phyloP scores from a whole-genome alignment of 2,329 filamentous ascomycete species.

The Xylaria sp. region DNA sequence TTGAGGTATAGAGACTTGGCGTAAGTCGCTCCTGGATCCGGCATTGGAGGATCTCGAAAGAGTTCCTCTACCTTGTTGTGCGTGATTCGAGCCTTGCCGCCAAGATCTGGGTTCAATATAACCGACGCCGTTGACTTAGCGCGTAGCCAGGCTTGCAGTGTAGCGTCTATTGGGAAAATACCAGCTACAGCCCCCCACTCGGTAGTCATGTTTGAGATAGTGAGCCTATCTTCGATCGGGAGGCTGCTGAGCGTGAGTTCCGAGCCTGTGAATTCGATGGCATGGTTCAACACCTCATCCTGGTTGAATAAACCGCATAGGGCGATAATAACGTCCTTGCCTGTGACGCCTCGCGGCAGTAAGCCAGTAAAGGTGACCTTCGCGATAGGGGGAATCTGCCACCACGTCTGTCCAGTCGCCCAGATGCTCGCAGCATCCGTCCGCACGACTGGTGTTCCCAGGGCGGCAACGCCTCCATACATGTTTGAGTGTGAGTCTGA shows the following conservation, averaged over 20 bases:
- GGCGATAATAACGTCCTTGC: slow-evolving; percentile 93
- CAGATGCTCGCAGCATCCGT: slow-evolving; percentile 89
- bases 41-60: too few relatives aligned
- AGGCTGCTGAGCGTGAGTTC: slow-evolving; percentile 80
- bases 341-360: slow-evolving; percentile 82
- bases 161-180: slow-evolving; percentile 82
- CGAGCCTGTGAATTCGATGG: slow-evolving; percentile 86
- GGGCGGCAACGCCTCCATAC: neutral
- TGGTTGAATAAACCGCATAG: slow-evolving; percentile 83
- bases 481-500: slow-evolving; percentile 59
- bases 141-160: slow-evolving; percentile 59
- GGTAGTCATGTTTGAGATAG: slow-evolving; percentile 83
- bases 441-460: slow-evolving; percentile 81
- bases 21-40: slow-evolving; percentile 82
- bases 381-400: slow-evolving; percentile 85
- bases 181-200: slow-evolving; percentile 69
- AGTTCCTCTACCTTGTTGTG: slow-evolving; percentile 78
- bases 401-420: slow-evolving; percentile 87
- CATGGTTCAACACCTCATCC: slow-evolving; percentile 90
- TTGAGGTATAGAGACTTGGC: slow-evolving; percentile 86
- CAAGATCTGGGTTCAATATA: too few relatives aligned
- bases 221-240: slow-evolving; percentile 75
- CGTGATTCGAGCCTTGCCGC: slow-evolving; percentile 67
- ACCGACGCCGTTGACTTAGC: slow-evolving; percentile 74
- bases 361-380: slow-evolving; percentile 81